Conservation (phyloP, 2,329 filamentous ascomycete genomes). For the Talaromyces rugulosus region DNA sequence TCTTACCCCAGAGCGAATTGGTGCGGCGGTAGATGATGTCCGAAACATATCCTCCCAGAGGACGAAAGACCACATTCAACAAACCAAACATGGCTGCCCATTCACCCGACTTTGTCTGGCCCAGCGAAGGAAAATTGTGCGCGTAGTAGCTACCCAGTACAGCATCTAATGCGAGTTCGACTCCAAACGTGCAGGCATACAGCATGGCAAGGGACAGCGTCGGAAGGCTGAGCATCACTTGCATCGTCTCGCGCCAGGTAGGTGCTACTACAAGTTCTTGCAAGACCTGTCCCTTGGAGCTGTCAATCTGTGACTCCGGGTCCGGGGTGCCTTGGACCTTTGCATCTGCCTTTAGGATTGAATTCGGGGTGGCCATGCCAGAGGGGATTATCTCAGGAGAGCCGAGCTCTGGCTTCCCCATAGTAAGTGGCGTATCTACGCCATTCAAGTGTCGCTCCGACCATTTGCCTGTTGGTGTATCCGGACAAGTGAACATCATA, state of each 20-base stretch:
- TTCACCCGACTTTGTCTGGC: constrained; percentile 52
- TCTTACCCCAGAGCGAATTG: constrained; percentile 59
- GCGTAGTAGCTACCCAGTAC: constrained; percentile 58
- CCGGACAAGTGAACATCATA: constrained; percentile 70
- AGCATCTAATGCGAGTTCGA: constrained; percentile 58
- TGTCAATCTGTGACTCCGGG: constrained; percentile 39
- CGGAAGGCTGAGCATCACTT: constrained; percentile 59
- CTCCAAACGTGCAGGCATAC: constrained; percentile 60
- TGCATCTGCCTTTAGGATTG: constrained; percentile 31
- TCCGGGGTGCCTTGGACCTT: constrained; percentile 19
- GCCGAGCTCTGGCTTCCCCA: constrained; percentile 15
- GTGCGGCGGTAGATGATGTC: constrained; percentile 54
- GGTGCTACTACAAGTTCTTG: constrained; percentile 63
- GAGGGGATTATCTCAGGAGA: constrained; percentile 16
- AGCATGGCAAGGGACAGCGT: constrained; percentile 50
- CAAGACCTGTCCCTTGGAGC: constrained; percentile 38
- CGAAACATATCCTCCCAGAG: constrained; percentile 47
- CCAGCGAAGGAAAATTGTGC: constrained; percentile 51
- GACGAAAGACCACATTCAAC: constrained; percentile 48
- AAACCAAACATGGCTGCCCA: constrained; percentile 55
- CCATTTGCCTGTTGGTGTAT: constrained; percentile 82
- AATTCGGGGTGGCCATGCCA: constrained; percentile 17
- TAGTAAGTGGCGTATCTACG: constrained; percentile 38
- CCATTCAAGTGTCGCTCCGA: constrained; percentile 59
- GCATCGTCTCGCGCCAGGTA: constrained; percentile 55